These are phyloP conservation scores for Sporothrix phasma DNA, from an alignment of 2,329 filamentous ascomycete species.

Conservation along the genomic window DNA sequence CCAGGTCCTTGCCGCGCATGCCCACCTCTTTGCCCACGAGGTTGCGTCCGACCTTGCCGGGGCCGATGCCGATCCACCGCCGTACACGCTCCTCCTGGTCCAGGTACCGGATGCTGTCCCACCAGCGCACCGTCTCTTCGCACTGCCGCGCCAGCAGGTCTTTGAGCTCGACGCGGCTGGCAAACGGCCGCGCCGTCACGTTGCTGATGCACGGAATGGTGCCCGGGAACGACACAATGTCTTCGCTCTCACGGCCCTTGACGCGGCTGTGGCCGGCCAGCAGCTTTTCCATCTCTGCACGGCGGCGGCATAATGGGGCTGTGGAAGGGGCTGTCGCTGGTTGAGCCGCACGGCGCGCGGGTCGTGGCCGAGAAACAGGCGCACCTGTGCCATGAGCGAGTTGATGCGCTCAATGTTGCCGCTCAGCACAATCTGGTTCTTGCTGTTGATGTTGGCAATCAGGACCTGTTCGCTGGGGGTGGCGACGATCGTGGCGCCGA, in stretches of 20 bases:
- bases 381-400: slow-evolving; percentile 70
- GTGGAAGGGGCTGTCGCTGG: slow-evolving; percentile 82
- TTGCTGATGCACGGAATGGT: slow-evolving; percentile 74
- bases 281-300: slow-evolving; percentile 60
- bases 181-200: slow-evolving; percentile 69
- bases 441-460: slow-evolving; percentile 90
- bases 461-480: slow-evolving; percentile 74
- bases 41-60: slow-evolving; percentile 87
- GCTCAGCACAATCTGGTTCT: slow-evolving; percentile 91
- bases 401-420: slow-evolving; percentile 77
- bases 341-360: slow-evolving; percentile 79
- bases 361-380: slow-evolving; percentile 86
- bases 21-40: slow-evolving; percentile 92
- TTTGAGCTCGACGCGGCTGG: slow-evolving; percentile 62
- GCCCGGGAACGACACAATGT: slow-evolving; percentile 67
- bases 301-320: slow-evolving; percentile 86
- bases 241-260: slow-evolving; percentile 43
- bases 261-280: slow-evolving; percentile 50
- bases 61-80: slow-evolving; percentile 85
- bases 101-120: slow-evolving; percentile 83
- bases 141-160: slow-evolving; percentile 71
- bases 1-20: slow-evolving; percentile 63
- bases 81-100: slow-evolving; percentile 73
- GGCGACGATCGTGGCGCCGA: slow-evolving; percentile 32
- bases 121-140: slow-evolving; percentile 90